Conservation (phyloP, 176 grass and related monocot genomes). For the Juncus inflexus region DNA sequence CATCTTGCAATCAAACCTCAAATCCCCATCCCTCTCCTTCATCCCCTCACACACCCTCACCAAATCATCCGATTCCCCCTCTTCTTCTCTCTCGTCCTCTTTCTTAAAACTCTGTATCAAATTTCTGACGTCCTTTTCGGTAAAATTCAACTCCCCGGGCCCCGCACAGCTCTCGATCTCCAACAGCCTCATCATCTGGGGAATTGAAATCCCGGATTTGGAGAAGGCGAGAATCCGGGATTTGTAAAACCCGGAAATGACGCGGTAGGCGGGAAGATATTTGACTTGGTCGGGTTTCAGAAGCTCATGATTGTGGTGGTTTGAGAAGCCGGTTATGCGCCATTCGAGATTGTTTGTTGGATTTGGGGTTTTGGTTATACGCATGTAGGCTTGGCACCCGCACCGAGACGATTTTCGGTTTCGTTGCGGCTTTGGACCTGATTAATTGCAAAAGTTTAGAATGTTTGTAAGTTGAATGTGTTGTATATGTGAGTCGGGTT, state of each 20-base stretch:
- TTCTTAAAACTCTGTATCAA: slow-evolving; percentile 64
- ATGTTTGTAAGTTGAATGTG: neutral
- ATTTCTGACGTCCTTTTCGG: slow-evolving; percentile 77
- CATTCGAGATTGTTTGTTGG: slow-evolving; percentile 32
- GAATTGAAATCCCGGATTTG: slow-evolving; percentile 61
- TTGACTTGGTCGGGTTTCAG: slow-evolving; percentile 48
- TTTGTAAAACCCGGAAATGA: slow-evolving; percentile 48
- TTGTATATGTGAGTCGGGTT: too few relatives aligned
- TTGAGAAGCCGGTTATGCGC: slow-evolving; percentile 65
- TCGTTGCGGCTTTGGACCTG: slow-evolving; percentile 37
- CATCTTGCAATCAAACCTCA: slow-evolving; percentile 49
- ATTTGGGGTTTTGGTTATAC: slow-evolving; percentile 40
- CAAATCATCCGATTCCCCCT: slow-evolving; percentile 51
- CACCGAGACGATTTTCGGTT: slow-evolving; percentile 64
- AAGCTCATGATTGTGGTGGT: slow-evolving; percentile 63
- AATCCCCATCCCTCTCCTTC: slow-evolving; percentile 55
- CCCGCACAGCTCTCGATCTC: slow-evolving; percentile 62
- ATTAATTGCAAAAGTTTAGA: neutral
- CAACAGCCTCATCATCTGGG: slow-evolving; percentile 69
- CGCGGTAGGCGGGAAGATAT: slow-evolving; percentile 43
- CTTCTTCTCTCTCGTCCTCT: slow-evolving; percentile 44
- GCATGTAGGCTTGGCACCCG: slow-evolving; percentile 67
- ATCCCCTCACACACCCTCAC: slow-evolving; percentile 48
- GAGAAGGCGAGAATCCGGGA: slow-evolving; percentile 50
- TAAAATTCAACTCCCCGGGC: slow-evolving; percentile 58